Conservation (phyloP, 2,329 filamentous ascomycete species). For the Verticillium klebahnii region DNA sequence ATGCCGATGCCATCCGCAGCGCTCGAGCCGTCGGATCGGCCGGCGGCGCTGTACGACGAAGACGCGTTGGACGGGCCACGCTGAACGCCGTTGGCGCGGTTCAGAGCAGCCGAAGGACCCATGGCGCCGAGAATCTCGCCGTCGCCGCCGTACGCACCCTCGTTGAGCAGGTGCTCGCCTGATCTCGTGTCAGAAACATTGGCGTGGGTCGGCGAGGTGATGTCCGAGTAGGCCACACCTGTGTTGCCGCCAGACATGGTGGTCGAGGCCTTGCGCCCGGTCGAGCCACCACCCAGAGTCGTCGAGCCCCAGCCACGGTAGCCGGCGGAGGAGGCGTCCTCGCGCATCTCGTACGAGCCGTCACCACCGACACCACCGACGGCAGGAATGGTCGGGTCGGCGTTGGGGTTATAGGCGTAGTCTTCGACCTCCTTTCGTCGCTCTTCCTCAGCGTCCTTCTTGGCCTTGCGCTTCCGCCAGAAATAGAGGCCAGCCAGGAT, state of each 20-base stretch:
- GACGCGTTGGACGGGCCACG: constrained; percentile 94
- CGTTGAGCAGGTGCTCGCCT: constrained; percentile 59
- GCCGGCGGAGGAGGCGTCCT: constrained; percentile 64
- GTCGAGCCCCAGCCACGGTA: constrained; percentile 95
- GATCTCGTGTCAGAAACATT: constrained; percentile 65
- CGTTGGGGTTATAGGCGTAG: constrained; percentile 96
- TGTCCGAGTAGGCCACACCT: constrained; percentile 62
- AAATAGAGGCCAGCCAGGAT: constrained; percentile 73
- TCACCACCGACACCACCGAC: constrained; percentile 39
- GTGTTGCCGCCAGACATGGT: constrained; percentile 74
- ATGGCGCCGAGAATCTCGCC: constrained; percentile 81
- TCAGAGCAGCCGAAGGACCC: constrained; percentile 64
- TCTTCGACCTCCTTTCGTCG: constrained; percentile 95
- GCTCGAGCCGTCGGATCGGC: constrained; percentile 64
- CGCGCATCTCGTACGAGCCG: constrained; percentile 68
- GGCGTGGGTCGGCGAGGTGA: constrained; percentile 62
- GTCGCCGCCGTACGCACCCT: constrained; percentile 54
- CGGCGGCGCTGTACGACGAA: constrained; percentile 84
- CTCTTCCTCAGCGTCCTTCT: constrained; percentile 79
- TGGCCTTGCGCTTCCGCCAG: constrained; percentile 84
- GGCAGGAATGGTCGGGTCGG: constrained; percentile 71
- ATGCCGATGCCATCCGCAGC: constrained; percentile 40
- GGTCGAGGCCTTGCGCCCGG: constrained; percentile 80
- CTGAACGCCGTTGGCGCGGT: constrained; percentile 65
- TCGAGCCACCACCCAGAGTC: constrained; percentile 55